Conservation (phyloP, 2,329 filamentous ascomycete genomes). For the Orbilia oligospora region DNA sequence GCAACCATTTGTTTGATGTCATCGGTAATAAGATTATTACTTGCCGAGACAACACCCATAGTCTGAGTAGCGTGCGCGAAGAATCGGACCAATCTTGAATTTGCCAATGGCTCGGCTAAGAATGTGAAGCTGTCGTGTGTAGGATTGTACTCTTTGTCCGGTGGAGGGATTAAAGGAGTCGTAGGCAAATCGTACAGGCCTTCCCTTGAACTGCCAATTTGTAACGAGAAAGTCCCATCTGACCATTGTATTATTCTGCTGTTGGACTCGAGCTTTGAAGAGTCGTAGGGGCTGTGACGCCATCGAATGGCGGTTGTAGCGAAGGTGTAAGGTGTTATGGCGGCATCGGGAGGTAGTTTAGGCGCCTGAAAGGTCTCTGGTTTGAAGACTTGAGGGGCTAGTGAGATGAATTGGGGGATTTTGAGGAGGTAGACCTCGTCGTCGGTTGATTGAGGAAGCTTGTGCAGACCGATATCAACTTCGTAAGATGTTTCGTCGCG, state of each 20-base stretch:
- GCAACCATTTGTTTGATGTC: conserved; percentile 75
- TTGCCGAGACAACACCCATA: conserved; percentile 72
- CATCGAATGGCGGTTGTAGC: conserved; percentile 77
- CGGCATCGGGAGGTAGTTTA: conserved; percentile 63
- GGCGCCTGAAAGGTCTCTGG: conserved; percentile 74
- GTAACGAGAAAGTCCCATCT: conserved; percentile 77
- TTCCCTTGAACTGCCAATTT: conserved; percentile 75
- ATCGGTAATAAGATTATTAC: conserved; percentile 74
- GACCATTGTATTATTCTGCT: conserved; percentile 77
- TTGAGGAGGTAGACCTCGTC: conserved; percentile 73
- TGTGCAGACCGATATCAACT: conserved; percentile 58
- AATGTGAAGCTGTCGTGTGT: conserved; percentile 76
- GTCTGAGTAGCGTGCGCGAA: conserved; percentile 76
- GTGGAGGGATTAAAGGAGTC: conserved; percentile 67
- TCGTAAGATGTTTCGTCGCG: conserved; percentile 60
- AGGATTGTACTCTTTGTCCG: conserved; percentile 68
- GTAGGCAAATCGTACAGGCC: conserved; percentile 70
- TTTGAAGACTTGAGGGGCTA: conserved; percentile 75
- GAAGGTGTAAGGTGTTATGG: conserved; percentile 72
- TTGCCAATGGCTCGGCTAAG: conserved; percentile 74
- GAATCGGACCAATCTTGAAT: conserved; percentile 73
- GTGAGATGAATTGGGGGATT: conserved; percentile 75
- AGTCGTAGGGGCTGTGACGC: conserved; percentile 75
- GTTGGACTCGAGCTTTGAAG: conserved; percentile 74
- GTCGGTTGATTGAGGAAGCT: conserved; percentile 49